phyloP scores from a whole-genome alignment of 768 basidiomycete genomes.

The Boletus tylopilopsis region DNA sequence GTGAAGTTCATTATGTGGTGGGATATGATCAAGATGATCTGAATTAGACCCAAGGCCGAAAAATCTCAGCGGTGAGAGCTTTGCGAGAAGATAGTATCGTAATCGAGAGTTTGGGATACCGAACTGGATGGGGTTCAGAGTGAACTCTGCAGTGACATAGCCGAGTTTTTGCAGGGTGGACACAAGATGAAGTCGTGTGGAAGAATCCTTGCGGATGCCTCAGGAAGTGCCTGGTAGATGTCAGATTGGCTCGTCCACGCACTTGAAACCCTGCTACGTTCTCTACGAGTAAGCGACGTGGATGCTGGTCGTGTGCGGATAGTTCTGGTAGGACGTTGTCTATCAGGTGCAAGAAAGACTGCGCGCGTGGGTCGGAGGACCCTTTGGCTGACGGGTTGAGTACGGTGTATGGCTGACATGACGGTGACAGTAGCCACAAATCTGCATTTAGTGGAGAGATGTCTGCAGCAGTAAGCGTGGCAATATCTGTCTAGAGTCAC shows the following conservation, averaged over 20 bases:
- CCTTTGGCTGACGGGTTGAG: conserved; percentile 72
- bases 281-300: conserved; percentile 63
- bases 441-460: conserved; percentile 49
- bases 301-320: conserved; percentile 41
- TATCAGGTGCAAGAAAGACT: conserved; percentile 71
- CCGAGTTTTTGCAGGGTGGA: conserved; percentile 49
- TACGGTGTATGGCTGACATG: conserved; percentile 83
- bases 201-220: conserved; percentile 51
- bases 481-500: conserved; percentile 53
- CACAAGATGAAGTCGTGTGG: conserved; percentile 54
- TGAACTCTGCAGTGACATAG: conserved; percentile 57
- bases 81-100: conserved; percentile 78
- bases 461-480: conserved; percentile 44
- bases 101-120: conserved; percentile 80
- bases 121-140: conserved; percentile 74
- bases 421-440: conserved; percentile 77
- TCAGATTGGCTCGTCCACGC: conserved; percentile 11
- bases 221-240: not conserved
- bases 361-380: conserved; percentile 66
- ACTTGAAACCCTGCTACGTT: conserved; percentile 87
- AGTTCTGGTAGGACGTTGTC: conserved; percentile 59
- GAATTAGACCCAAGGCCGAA: conserved; percentile 15
- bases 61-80: conserved; percentile 41
- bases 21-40: conserved; percentile 33
- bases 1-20: conserved; percentile 19